Evolutionary conservation across 257 asterid species (phyloP).

Genomic region (Solanum corneliomulleri): DNA sequence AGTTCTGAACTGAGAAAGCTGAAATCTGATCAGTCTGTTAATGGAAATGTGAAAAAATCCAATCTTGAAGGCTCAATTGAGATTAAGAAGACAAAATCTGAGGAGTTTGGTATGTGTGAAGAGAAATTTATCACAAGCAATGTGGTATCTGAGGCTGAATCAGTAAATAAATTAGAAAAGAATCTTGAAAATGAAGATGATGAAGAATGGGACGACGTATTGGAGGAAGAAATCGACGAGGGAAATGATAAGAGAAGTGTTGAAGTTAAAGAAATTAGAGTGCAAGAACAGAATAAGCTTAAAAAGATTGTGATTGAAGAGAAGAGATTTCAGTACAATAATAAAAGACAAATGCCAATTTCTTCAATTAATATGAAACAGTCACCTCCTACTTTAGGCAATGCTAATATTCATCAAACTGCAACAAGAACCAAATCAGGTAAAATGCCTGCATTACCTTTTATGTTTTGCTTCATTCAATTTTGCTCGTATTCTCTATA

Average conservation of each 20-base stretch:
- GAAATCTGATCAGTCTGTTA: slow-evolving; percentile 3
- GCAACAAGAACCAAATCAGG: slow-evolving; percentile 39
- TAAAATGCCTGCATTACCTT: slow-evolving; percentile 4
- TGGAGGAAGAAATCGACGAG: slow-evolving; percentile 17
- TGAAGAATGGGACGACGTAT: slow-evolving; percentile 11
- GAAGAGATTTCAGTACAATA: slow-evolving; percentile 24
- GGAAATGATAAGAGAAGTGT: slow-evolving; percentile 21
- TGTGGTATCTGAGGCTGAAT: slow-evolving; percentile 12
- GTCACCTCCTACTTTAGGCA: slow-evolving; percentile 12
- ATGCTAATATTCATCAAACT: slow-evolving; percentile 25
- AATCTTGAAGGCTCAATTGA: slow-evolving; percentile 1
- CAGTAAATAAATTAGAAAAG: slow-evolving; percentile 5
- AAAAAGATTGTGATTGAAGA: slow-evolving; percentile 25
- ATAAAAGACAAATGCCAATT: slow-evolving; percentile 19
- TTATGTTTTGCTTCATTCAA: not conserved
- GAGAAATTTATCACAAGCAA: slow-evolving; percentile 39
- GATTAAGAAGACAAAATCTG: slow-evolving; percentile 26
- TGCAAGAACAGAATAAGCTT: slow-evolving; percentile 14
- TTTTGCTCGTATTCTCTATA: not conserved
- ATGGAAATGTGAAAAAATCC: slow-evolving; percentile 1
- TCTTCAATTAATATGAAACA: slow-evolving; percentile 36
- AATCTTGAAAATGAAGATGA: slow-evolving; percentile 8
- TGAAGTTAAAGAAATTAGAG: slow-evolving; percentile 24
- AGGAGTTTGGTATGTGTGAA: slow-evolving; percentile 38
- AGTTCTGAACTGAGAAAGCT: not conserved